Evolutionary conservation across 2,329 filamentous ascomycete species (phyloP).

Genomic region (Penicillium olsonii): DNA sequence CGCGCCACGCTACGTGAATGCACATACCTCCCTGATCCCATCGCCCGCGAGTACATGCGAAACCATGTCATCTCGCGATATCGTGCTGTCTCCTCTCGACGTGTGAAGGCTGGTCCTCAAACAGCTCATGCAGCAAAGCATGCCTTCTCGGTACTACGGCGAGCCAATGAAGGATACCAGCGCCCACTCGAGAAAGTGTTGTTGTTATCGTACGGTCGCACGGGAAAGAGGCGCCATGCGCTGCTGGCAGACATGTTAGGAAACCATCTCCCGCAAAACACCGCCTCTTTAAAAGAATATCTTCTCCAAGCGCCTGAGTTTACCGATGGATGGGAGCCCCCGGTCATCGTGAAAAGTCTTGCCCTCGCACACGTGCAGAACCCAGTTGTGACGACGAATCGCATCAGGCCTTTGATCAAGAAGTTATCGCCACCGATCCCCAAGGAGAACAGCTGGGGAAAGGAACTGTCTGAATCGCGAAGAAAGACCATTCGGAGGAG

Average conservation of each 20-base stretch:
- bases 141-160: constrained; percentile 46
- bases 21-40: constrained; percentile 61
- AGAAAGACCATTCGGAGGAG: constrained; percentile 36
- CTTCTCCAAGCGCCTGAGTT: constrained; percentile 21
- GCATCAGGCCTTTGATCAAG: constrained; percentile 27
- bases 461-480: constrained; percentile 31
- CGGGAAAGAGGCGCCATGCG: constrained; percentile 53
- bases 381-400: constrained; percentile 26
- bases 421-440: constrained; percentile 34
- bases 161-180: constrained; percentile 59
- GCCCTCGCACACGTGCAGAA: constrained; percentile 37
- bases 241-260: constrained; percentile 44
- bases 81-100: constrained; percentile 20
- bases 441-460: constrained; percentile 38
- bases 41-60: constrained; percentile 53
- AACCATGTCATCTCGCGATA: constrained; percentile 41
- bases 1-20: constrained; percentile 60
- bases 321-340: constrained; percentile 38
- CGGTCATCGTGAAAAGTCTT: constrained; percentile 33
- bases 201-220: constrained; percentile 58
- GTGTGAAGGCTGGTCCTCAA: constrained; percentile 22
- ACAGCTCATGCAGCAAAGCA: constrained; percentile 29
- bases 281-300: constrained; percentile 20
- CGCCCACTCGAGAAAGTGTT: constrained; percentile 55
- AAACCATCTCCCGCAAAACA: constrained; percentile 27